Base-by-base conservation (phyloP, 2,329 filamentous ascomycete genomes). In the Ceratocystis cubensis region DNA sequence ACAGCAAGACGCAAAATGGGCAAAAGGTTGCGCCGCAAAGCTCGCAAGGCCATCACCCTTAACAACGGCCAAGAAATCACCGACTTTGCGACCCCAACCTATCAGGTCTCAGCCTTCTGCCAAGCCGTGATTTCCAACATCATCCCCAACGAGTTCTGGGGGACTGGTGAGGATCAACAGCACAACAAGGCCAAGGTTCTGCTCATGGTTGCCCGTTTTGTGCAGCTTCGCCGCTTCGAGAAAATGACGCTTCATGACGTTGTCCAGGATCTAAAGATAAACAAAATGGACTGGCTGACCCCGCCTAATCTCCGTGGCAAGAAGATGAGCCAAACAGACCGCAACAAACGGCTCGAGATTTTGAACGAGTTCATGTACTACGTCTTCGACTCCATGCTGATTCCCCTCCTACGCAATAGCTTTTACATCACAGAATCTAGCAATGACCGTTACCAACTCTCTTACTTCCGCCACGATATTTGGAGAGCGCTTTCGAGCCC, bases 351-450 rank as follows among this genome's bases (percentile, higher is more conserved):
- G 10, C 79, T 78, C 30, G 89, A 96, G 72, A 80, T 97, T 0
- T 83, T 96, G 62, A 76, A 85, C 65, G 94, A 99, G 74, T 86
- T 97, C 67, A 72, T 97, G 5, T 97, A 96, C 76, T 99, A 92
- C 73, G 70, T 96, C 3, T 94, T 99, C 72, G 94, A 99, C 75
- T 96, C 92, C 0, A 80, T 96, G 25, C 73, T 99, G 66, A 88
- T 97, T 71, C 93, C 94, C 8, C 80, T 99, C 6, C 82, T 97
- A 61, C 85, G 89, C 44, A 86, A 84, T 69, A 92, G 94, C 72
- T 99, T 99, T 72, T 93, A 97, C 73, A 89, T 96, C 46, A 99
- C 94, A 0, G 94, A 99, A 74, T 94, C 91, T 0, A 91, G 85
- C 69, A 79, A 80, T 1, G 85, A 96, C 72, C 86, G 88, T 17